These are phyloP conservation scores for Aspergillus quadricinctus DNA, from an alignment of 2,329 filamentous ascomycete species.

Conservation along the genomic window DNA sequence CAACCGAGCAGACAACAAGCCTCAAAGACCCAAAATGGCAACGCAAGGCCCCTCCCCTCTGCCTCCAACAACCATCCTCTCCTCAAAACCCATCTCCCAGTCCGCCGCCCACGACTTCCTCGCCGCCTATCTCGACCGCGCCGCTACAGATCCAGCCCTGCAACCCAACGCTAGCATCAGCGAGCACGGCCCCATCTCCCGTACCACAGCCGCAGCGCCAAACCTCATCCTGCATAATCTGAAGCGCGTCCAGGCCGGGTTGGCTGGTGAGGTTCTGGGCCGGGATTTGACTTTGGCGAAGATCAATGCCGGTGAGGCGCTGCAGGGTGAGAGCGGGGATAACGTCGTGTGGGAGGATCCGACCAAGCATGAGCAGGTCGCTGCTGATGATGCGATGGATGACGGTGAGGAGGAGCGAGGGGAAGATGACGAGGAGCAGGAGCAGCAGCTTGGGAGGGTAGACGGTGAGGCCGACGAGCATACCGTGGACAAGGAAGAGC, in stretches of 20 bases:
- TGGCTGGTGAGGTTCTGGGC: slow-evolving; percentile 40
- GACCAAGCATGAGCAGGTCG: slow-evolving; percentile 38
- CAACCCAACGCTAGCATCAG: slow-evolving; percentile 43
- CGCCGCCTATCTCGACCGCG: slow-evolving; percentile 39
- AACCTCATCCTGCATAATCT: slow-evolving; percentile 44
- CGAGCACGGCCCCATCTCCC: slow-evolving; percentile 40
- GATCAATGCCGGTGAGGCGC: slow-evolving; percentile 30
- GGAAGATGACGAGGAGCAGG: slow-evolving; percentile 38
- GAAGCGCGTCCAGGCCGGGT: slow-evolving; percentile 42
- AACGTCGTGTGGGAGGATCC: slow-evolving; percentile 36
- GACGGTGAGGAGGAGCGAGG: slow-evolving; percentile 33
- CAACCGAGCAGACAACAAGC: background rate
- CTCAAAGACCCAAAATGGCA: slow-evolving; percentile 27
- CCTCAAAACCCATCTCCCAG: slow-evolving; percentile 33
- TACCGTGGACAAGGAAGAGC: slow-evolving; percentile 48
- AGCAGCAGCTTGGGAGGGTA: slow-evolving; percentile 32
- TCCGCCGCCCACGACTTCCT: slow-evolving; percentile 40
- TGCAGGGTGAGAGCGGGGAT: slow-evolving; percentile 17
- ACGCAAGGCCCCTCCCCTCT: slow-evolving; percentile 33
- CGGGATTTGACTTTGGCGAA: slow-evolving; percentile 37
- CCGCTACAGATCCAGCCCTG: slow-evolving; percentile 38
- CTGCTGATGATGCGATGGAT: slow-evolving; percentile 41
- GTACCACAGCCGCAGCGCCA: slow-evolving; percentile 37
- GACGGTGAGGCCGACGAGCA: slow-evolving; percentile 23
- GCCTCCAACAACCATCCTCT: slow-evolving; percentile 35